These are phyloP conservation scores for Linum usitatissimum DNA, from an alignment of 345 rosid species.

Conservation along the genomic window DNA sequence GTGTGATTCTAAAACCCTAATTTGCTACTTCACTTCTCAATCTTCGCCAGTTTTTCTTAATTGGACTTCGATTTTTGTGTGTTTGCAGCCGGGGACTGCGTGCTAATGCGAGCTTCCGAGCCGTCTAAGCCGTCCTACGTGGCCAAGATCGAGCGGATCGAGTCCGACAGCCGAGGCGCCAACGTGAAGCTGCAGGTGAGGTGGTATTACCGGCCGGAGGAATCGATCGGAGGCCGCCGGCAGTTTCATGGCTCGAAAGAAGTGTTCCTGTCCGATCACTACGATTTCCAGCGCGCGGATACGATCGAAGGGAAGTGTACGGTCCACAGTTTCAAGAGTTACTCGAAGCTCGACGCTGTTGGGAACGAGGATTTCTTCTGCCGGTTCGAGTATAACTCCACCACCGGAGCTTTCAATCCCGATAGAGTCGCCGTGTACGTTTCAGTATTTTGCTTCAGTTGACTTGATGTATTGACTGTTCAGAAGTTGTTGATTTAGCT, in stretches of 20 bases:
- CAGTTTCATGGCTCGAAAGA: constrained; percentile 96
- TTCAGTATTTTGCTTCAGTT: not conserved
- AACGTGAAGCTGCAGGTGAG: constrained; percentile 67
- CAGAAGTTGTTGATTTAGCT: not conserved
- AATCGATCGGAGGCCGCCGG: constrained; percentile 86
- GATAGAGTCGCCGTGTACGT: constrained; percentile 94
- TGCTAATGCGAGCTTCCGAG: constrained; percentile 86
- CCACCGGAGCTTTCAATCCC: constrained; percentile 79
- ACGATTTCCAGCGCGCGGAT: constrained; percentile 76
- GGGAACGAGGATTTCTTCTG: constrained; percentile 95
- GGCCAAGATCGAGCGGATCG: constrained; percentile 82
- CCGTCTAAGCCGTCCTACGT: constrained; percentile 78
- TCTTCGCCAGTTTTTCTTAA: not conserved
- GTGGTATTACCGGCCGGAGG: constrained; percentile 99
- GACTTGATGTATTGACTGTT: not conserved
- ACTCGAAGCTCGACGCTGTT: constrained; percentile 82
- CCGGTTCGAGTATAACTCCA: constrained; percentile 88
- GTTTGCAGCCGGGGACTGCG: constrained; percentile 71
- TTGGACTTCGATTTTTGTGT: not conserved
- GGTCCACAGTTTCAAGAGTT: constrained; percentile 77
- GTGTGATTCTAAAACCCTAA: constrained; percentile 22
- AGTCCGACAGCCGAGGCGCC: constrained; percentile 64
- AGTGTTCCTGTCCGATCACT: constrained; percentile 85
- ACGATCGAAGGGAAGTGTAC: constrained; percentile 89
- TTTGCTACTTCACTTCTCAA: not conserved